A percentile compares a stretch with the other conserved stretches of the same genome.
phyloP scores from a whole-genome alignment of 2,329 filamentous ascomycete genomes.

The Colletotrichum musae region DNA sequence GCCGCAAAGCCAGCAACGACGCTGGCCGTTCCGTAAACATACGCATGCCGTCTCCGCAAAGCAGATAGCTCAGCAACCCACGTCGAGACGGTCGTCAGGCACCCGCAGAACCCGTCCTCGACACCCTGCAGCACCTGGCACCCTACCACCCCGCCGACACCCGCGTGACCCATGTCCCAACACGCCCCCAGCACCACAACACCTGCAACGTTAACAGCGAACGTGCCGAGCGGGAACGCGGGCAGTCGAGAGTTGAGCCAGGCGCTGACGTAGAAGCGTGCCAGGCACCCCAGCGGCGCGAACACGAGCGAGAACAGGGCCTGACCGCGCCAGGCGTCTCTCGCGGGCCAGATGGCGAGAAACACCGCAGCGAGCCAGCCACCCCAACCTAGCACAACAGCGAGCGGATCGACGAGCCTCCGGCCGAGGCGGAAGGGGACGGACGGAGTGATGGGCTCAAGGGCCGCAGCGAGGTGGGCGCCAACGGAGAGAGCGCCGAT shows the following conservation, averaged over 20 bases:
- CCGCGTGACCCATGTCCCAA: conserved; percentile 83
- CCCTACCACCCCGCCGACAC: conserved; percentile 66
- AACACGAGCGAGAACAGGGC: conserved; percentile 85
- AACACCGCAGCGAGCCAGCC: conserved; percentile 85
- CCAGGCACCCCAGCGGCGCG: conserved; percentile 83
- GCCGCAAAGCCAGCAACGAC: conserved; percentile 70
- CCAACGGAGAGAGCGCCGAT: conserved; percentile 79
- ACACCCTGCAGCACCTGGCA: conserved; percentile 79
- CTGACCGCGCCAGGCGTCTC: conserved; percentile 81
- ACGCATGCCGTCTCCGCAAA: conserved; percentile 69
- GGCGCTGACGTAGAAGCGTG: conserved; percentile 80
- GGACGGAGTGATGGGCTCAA: conserved; percentile 72
- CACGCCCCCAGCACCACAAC: conserved; percentile 81
- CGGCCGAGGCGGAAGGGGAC: conserved; percentile 71
- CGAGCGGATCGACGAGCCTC: conserved; percentile 73
- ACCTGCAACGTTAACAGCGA: conserved; percentile 84
- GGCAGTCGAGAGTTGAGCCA: conserved; percentile 77
- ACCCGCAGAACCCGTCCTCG: conserved; percentile 78
- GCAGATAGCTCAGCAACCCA: conserved; percentile 74
- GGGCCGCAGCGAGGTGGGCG: conserved; percentile 78
- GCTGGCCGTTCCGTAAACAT: conserved; percentile 77
- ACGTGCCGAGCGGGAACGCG: conserved; percentile 88
- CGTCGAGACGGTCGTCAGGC: conserved; percentile 76
- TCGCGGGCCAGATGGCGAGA: conserved; percentile 79
- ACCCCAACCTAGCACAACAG: conserved; percentile 77